Base-by-base conservation (phyloP, 768 basidiomycete genomes). In the Lentinula raphanica region DNA sequence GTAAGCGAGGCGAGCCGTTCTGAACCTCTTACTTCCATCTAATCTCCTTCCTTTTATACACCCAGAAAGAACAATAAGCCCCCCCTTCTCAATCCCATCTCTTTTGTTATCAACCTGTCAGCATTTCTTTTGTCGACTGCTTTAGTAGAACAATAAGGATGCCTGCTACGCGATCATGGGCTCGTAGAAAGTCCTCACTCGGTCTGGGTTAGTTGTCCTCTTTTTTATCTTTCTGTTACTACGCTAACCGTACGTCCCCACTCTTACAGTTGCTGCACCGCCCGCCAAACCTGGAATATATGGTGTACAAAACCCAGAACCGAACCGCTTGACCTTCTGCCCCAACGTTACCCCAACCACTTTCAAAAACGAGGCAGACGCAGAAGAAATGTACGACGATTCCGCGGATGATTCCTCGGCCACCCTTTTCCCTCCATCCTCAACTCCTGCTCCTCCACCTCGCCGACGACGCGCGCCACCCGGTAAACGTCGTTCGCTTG, bases 301-400 rank as follows among this genome's bases (percentile, higher is more conserved):
- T 38, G 51, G 51, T 53, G 51, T 53, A 6, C 36, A 56, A 36
- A 13, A 23, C 27, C 23, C 40, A 12, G 44, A 44, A 28, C 54
- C 42, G 8, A 46, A 29, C 25, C 40, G 54, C 27, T 25, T 87
- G 27, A 84, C 82, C 0, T 87, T 87, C 49, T 85, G 84, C 1
- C 83, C 83, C 38, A 85, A 85, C 60, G 74, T 85, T 25, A 85
- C 83, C 0, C 83, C 83, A 1, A 74, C 72, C 2, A 81, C 82
- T 0, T 84, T 75, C 69, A 69, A 69, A 27, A 74, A 75, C 11
- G 55, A 71, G 0, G 74, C 71, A 55, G 67, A 71, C 36, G 42
- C 44, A 15, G 46, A 48, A 45, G 49, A 39, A n/a, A 48, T 45
- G 45, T 40, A 45, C 46, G 68, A 66, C 32, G 68, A 65, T 17